Base-by-base conservation (phyloP, 805 yeast genomes). In the Candida broadrunensis region DNA sequence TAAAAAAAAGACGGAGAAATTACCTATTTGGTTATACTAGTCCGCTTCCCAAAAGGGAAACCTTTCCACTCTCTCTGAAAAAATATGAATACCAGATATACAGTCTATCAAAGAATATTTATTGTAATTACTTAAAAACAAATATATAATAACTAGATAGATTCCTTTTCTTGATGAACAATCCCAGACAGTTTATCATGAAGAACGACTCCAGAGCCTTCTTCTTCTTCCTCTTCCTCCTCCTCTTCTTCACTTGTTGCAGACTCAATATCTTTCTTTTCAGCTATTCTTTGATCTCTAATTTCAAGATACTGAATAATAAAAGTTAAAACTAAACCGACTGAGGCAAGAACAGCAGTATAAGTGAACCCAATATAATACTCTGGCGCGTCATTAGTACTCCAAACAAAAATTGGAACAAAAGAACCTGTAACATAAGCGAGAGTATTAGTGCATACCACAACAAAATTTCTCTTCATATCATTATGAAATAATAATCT, bases 401-500 rank as follows among this genome's bases (percentile, higher is more conserved):
- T 60, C 73, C 72, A 67, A 3, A 63, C 70, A 33, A 66, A 52
- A 30, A 67, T 61, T 1, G 72, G 70, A 5, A 66, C 65, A 58
- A 63, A 64, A 3, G 71, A 69, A 7, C 59, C 58, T 0, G 69
- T 63, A 15, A 65, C 66, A 45, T 67, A 68, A 2, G 72, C 72
- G 45, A 64, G 51, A 5, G 61, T 59, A 41, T 68, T 68, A 9
- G 73, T 68, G 23, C 51, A 44, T 4, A 68, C 70, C 16, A 67
- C 63, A n/a, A 66, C 56, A 39, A 67, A 67, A 41, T 57, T 52
- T 57, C 67, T 51, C 54, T 65, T 61, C 68, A 64, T 54, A 50
- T 73, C 78, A 44, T 73, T 72, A 6, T 62, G 52, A 19, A 63
- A 61, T 15, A 78, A 51, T 19, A 70, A 49, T 27, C 77, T 60